A percentile compares a stretch with the other conserved stretches of the same genome.
Evolutionary conservation across 192 early-diverging fungal species (phyloP).

Genomic region (Mortierella alpina): DNA sequence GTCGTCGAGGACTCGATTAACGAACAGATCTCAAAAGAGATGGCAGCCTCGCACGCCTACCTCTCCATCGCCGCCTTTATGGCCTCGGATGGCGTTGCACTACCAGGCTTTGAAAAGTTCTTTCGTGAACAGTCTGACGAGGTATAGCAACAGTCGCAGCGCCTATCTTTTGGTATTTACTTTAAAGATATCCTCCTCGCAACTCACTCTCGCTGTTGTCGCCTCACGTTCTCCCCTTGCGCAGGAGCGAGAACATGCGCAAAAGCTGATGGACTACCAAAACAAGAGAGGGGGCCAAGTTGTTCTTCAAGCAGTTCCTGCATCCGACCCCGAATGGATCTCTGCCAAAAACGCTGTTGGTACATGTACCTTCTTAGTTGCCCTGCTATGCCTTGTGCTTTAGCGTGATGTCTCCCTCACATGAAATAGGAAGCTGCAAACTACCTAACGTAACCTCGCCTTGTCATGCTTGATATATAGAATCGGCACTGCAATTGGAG

Average conservation of each 20-base stretch:
- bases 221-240: background rate
- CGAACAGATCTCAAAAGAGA: constrained; percentile 62
- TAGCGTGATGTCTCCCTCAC: background rate
- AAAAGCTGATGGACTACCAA: constrained; percentile 57
- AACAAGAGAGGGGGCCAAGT: constrained; percentile 63
- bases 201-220: background rate
- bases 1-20: constrained; percentile 62
- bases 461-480: constrained; percentile 13
- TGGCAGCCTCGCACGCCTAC: constrained; percentile 63
- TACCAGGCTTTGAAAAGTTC: constrained; percentile 64
- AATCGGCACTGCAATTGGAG: constrained; percentile 63
- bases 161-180: background rate
- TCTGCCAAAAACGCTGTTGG: constrained; percentile 63
- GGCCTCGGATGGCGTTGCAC: constrained; percentile 44
- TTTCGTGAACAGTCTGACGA: constrained; percentile 62
- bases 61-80: constrained; percentile 62
- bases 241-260: constrained; percentile 49
- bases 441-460: background rate
- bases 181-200: background rate
- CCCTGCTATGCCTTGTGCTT: background rate
- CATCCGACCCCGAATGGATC: constrained; percentile 62
- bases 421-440: background rate
- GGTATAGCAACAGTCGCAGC: background rate
- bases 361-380: background rate
- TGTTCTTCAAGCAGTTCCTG: constrained; percentile 54